phyloP scores from a whole-genome alignment of 139 green algal genomes.

The Coelastrella sp. region DNA sequence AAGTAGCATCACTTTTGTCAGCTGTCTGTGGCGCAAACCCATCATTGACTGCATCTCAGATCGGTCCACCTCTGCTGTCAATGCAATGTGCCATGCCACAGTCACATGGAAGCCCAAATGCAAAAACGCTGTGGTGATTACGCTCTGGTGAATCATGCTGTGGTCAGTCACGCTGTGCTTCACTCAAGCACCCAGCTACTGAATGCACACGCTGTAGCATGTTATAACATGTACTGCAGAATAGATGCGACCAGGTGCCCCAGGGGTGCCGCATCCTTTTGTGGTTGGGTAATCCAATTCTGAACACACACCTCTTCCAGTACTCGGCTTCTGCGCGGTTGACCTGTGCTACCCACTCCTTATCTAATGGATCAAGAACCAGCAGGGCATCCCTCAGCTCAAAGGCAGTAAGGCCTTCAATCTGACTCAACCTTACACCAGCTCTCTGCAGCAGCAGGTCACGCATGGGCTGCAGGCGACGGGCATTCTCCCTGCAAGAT shows the following conservation, averaged over 20 bases:
- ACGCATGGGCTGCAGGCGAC: neutral
- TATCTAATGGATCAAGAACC: constrained; percentile 74
- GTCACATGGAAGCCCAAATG: too few relatives aligned
- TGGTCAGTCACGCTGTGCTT: too few relatives aligned
- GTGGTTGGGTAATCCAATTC: neutral
- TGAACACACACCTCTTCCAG: constrained; percentile 70
- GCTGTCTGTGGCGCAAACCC: neutral
- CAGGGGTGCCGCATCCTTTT: too few relatives aligned
- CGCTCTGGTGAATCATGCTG: too few relatives aligned
- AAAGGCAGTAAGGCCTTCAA: constrained; percentile 58
- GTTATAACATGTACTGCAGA: neutral
- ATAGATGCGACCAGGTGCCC: too few relatives aligned
- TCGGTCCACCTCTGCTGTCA: too few relatives aligned
- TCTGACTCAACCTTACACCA: constrained; percentile 14
- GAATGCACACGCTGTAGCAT: neutral
- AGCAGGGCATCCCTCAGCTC: constrained; percentile 91
- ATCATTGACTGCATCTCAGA: too few relatives aligned
- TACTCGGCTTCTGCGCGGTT: constrained; percentile 93
- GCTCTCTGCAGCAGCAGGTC: constrained; percentile 25
- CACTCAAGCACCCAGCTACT: neutral
- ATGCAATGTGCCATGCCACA: too few relatives aligned
- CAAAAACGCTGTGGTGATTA: too few relatives aligned
- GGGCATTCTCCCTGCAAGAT: neutral
- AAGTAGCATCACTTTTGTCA: constrained; percentile 12
- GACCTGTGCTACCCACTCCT: constrained; percentile 78